Base-by-base conservation (phyloP, 768 basidiomycete genomes). In the Boletus vermiculosoides region DNA sequence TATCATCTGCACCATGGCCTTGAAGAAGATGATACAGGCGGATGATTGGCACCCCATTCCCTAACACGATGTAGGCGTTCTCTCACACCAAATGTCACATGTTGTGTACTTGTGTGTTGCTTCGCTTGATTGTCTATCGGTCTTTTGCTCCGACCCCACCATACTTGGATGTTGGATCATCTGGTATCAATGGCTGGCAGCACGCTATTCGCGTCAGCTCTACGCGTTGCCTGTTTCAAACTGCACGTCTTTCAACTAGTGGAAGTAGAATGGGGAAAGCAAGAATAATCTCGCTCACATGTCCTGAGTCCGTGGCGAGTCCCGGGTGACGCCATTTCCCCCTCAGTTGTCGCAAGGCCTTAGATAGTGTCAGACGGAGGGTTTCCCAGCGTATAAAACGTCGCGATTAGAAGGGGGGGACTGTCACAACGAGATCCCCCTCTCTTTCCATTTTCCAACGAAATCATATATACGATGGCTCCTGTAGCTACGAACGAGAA, bases 401-500 rank as follows among this genome's bases (percentile, higher is more conserved):
- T 28, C 31, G 40, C 45, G 47, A 50, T 45, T 11, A 28, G 48
- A 39, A 8, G 11, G 9, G 7, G 20, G 16, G 13, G 3, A 5
- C 12, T 22, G 13, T 22, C 11, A 28, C 10, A 23, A 25, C n/a
- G 4, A 30, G 23, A 25, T 25, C 34, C 5, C 25, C 42, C 34
- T 12, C 10, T n/a, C 30, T 12, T 45, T 37, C 13, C 6, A 45
- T n/a, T 5, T 33, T 5, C 15, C 20, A 42, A n/a, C 55, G 33
- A 42, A 15, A 49, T 40, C 11, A 34, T 20, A 22, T 20, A 22
- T 42, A 57, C 52, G 46, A 83, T 84, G 83, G 77, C 83, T 50
- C 79, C 81, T 25, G 78, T 80, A 34, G 78, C 81, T 58, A 80
- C 77, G 33, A 61, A 72, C 52, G 75, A 79, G 47, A 68, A 63